These are phyloP conservation scores for Pseudogymnoascus sp. DNA, from an alignment of 2,329 filamentous ascomycete species.

Conservation along the genomic window DNA sequence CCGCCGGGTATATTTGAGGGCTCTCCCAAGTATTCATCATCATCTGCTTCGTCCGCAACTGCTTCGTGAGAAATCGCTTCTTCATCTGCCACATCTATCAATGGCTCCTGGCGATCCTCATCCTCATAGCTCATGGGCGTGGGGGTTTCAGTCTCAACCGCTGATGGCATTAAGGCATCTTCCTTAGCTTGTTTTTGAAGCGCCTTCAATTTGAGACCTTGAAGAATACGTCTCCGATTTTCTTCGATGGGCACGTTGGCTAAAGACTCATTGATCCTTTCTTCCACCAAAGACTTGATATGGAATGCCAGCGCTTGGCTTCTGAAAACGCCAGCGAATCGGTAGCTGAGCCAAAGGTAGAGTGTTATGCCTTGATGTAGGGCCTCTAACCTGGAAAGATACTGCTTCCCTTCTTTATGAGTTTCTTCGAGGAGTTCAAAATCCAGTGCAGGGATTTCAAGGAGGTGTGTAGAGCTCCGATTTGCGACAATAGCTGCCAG, in stretches of 20 bases:
- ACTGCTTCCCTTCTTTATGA: constrained; percentile 31
- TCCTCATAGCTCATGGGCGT: constrained; percentile 3
- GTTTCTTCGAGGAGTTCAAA: constrained; percentile 63
- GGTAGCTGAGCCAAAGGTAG: constrained; percentile 90
- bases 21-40: neutral
- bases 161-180: neutral
- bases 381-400: constrained; percentile 63
- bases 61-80: neutral
- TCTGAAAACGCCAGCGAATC: constrained; percentile 72
- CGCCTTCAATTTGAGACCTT: neutral
- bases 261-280: constrained; percentile 48
- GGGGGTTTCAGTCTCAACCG: neutral
- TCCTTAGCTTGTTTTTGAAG: neutral
- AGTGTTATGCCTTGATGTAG: constrained; percentile 77
- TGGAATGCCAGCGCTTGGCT: constrained; percentile 71
- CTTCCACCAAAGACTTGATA: constrained; percentile 69
- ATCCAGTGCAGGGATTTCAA: constrained; percentile 63
- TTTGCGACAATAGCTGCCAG: constrained; percentile 65
- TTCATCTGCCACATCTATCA: neutral
- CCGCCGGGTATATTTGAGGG: neutral
- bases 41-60: neutral
- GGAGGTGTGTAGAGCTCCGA: constrained; percentile 57
- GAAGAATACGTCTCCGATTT: neutral
- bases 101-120: constrained; percentile 2
- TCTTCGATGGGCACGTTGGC: constrained; percentile 9